These are phyloP conservation scores for Parietichytrium sp. DNA, from an alignment of 108 stramenopile species.

Conservation along the genomic window DNA sequence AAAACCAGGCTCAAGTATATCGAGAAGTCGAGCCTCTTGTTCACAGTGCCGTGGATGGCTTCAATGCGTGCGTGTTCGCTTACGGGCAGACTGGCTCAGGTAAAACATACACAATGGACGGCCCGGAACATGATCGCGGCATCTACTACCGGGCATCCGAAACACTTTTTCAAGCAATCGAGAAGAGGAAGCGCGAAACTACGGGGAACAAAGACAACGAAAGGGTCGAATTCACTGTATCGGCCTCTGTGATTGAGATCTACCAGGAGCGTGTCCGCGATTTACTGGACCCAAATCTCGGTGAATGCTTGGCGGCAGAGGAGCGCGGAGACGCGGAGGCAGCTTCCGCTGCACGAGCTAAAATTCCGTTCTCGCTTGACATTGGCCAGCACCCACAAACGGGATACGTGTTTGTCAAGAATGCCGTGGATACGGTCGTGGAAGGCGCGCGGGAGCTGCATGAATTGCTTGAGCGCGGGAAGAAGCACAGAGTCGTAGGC, in stretches of 20 bases:
- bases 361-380: constrained; percentile 52
- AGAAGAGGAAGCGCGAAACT: constrained; percentile 51
- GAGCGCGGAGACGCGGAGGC: background rate
- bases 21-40: constrained; percentile 58
- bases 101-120: constrained; percentile 53
- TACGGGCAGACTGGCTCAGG: constrained; percentile 78
- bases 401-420: constrained; percentile 54
- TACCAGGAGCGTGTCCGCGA: constrained; percentile 49
- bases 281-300: constrained; percentile 41
- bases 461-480: constrained; percentile 69
- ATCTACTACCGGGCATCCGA: constrained; percentile 44
- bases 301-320: background rate
- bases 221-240: background rate
- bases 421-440: constrained; percentile 72
- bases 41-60: constrained; percentile 77
- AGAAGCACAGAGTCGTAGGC: constrained; percentile 69
- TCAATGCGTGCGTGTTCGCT: constrained; percentile 80
- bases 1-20: constrained; percentile 43
- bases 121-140: constrained; percentile 24
- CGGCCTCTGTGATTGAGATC: constrained; percentile 45
- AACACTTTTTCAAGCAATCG: constrained; percentile 65
- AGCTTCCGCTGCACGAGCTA: background rate
- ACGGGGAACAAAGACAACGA: background rate
- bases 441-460: constrained; percentile 65
- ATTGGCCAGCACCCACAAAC: constrained; percentile 37